Evolutionary conservation across 1,284 basidiomycete species (phyloP).

Genomic region (Trichosporon coremiiforme): DNA sequence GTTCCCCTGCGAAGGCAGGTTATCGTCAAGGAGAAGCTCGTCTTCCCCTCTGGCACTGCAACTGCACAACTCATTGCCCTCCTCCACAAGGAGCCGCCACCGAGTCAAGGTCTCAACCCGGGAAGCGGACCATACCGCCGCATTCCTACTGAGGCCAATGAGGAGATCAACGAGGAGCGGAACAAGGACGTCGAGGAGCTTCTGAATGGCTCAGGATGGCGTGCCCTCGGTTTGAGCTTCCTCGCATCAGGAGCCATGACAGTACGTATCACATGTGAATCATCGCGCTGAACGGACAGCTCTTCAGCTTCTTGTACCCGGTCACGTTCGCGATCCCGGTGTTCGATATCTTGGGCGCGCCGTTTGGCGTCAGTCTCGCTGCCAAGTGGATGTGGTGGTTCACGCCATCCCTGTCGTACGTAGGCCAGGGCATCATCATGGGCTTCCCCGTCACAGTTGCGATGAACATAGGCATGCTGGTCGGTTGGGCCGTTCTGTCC

Average conservation of each 20-base stretch:
- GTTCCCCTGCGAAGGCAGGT: slow-evolving; percentile 92
- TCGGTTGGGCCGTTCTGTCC: slow-evolving; percentile 89
- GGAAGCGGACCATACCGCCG: slow-evolving; percentile 37
- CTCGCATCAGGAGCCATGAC: slow-evolving; percentile 69
- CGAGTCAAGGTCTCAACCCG: slow-evolving; percentile 31
- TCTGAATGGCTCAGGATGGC: slow-evolving; percentile 68
- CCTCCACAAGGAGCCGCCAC: slow-evolving; percentile 63
- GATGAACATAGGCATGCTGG: slow-evolving; percentile 94
- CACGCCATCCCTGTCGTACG: slow-evolving; percentile 85
- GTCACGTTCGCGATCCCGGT: slow-evolving; percentile 86
- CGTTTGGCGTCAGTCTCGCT: slow-evolving; percentile 66
- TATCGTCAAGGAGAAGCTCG: slow-evolving; percentile 90
- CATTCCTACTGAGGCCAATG: slow-evolving; percentile 27
- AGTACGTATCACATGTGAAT: slow-evolving; percentile 58
- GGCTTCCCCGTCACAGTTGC: slow-evolving; percentile 89
- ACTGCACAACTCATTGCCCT: slow-evolving; percentile 94
- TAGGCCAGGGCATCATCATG: slow-evolving; percentile 97
- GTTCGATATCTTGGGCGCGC: slow-evolving; percentile 66
- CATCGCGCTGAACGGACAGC: slow-evolving; percentile 38
- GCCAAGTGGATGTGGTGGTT: slow-evolving; percentile 93
- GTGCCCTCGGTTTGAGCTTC: slow-evolving; percentile 73
- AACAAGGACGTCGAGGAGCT: slow-evolving; percentile 47
- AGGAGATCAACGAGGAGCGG: slow-evolving; percentile 4
- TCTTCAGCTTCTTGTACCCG: slow-evolving; percentile 76
- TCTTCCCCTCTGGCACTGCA: slow-evolving; percentile 94